Conservation (phyloP, 345 rosid species). For the Carallia brachiata region DNA sequence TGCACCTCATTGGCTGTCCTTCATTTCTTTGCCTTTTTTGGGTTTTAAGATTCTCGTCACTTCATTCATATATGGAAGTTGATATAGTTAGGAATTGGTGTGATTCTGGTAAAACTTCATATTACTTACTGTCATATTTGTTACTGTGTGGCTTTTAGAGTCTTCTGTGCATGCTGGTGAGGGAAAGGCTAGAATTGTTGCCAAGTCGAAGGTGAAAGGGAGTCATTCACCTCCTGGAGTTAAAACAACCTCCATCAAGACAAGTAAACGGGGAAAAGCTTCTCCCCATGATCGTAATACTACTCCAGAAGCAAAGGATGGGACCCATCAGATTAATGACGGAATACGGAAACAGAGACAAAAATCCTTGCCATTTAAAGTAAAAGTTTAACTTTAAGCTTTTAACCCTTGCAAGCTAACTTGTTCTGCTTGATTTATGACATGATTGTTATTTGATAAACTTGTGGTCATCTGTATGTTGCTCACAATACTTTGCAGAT, state of each 20-base stretch:
- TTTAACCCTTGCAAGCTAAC: not conserved
- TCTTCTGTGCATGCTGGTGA: constrained; percentile 54
- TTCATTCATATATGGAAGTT: no score
- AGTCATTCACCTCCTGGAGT: constrained; percentile 40
- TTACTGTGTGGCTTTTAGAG: constrained; percentile 35
- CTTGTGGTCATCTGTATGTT: constrained; percentile 29
- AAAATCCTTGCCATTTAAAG: constrained; percentile 53
- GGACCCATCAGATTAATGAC: constrained; percentile 33
- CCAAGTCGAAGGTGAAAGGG: constrained; percentile 47
- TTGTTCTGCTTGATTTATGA: constrained; percentile 11
- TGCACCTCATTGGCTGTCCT: not conserved
- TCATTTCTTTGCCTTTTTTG: not conserved
- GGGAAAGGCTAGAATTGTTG: constrained; percentile 38
- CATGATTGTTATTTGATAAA: constrained; percentile 20
- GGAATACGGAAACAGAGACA: constrained; percentile 56
- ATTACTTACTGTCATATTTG: not conserved
- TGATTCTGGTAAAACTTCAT: not conserved
- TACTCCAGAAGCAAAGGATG: constrained; percentile 44
- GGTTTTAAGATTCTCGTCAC: not conserved
- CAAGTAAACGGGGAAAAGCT: constrained; percentile 41
- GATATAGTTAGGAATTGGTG: no score
- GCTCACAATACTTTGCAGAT: constrained; percentile 39
- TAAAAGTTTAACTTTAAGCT: constrained; percentile 31
- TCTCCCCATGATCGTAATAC: constrained; percentile 26
- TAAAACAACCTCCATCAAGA: constrained; percentile 35